These are phyloP conservation scores for Lojkania enalia DNA, from an alignment of 2,329 filamentous ascomycete genomes.

Conservation along the genomic window DNA sequence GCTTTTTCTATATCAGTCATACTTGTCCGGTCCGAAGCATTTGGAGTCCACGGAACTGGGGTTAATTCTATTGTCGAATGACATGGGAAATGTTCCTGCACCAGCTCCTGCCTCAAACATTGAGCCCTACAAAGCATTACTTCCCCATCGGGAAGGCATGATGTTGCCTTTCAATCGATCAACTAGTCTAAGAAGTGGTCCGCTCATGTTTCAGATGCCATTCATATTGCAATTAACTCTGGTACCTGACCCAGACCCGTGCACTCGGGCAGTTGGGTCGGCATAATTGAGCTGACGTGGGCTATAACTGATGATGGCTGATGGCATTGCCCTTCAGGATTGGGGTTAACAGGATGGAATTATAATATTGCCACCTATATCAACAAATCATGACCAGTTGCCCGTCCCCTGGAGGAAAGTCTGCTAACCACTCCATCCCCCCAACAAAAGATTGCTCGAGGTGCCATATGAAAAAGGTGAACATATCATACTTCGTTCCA, in stretches of 20 bases:
- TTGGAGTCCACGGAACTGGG: neutral
- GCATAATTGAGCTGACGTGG: slow-evolving; percentile 8
- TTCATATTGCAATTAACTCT: neutral
- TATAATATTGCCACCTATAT: neutral
- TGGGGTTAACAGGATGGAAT: no score
- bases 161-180: neutral
- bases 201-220: no score
- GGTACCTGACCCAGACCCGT: slow-evolving; percentile 9
- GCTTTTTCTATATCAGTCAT: neutral
- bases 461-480: no score
- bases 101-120: no score
- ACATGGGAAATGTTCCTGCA: no score
- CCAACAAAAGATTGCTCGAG: no score
- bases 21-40: neutral
- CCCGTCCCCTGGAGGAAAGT: no score
- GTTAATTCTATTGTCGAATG: no score
- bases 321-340: no score
- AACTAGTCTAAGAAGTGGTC: no score
- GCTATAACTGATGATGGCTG: neutral
- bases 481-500: neutral
- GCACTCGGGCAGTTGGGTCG: slow-evolving; percentile 4
- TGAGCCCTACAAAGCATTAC: neutral
- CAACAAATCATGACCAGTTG: neutral
- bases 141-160: neutral
- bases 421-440: neutral